These are phyloP conservation scores for Diplodia scrobiculata DNA, from an alignment of 2,329 filamentous ascomycete species.

Conservation along the genomic window DNA sequence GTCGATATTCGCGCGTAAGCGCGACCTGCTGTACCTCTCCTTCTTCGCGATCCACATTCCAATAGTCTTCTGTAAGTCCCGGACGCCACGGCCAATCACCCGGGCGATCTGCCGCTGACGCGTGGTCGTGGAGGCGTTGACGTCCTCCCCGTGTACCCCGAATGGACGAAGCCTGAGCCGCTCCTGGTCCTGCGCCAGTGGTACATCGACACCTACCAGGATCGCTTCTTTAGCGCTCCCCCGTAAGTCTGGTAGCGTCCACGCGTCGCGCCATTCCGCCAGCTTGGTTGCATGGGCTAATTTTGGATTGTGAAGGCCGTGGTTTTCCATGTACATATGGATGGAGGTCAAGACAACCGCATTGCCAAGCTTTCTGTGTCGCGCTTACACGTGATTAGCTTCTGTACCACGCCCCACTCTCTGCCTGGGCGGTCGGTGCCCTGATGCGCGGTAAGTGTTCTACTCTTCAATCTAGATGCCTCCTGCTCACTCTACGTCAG, in stretches of 20 bases:
- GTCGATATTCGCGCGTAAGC: conserved; percentile 45
- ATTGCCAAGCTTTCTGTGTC: conserved; percentile 9
- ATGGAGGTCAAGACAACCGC: conserved; percentile 50
- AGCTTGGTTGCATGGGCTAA: background rate
- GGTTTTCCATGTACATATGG: conserved; percentile 60
- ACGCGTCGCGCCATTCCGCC: background rate
- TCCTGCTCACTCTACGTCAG: conserved; percentile 40
- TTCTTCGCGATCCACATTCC: conserved; percentile 66
- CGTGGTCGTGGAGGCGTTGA: conserved; percentile 57
- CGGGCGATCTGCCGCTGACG: conserved; percentile 23
- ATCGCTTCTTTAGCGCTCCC: conserved; percentile 63
- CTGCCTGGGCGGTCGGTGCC: conserved; percentile 61
- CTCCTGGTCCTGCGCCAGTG: conserved; percentile 56
- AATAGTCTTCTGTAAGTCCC: conserved; percentile 59
- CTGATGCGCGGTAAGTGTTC: conserved; percentile 51
- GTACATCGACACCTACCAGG: conserved; percentile 63
- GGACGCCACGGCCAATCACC: conserved; percentile 23
- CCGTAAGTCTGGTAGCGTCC: conserved; percentile 45
- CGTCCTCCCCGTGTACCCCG: conserved; percentile 61
- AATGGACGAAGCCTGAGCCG: conserved; percentile 52
- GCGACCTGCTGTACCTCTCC: conserved; percentile 55
- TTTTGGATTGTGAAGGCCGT: conserved; percentile 38
- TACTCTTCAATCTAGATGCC: background rate
- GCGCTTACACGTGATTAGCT: conserved; percentile 35
- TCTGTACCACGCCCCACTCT: conserved; percentile 63